Percentiles rank a stretch among this genome's conserved stretches.
These are phyloP conservation scores for Fusarium longipes DNA, from an alignment of 2,329 filamentous ascomycete genomes.

Conservation along the genomic window DNA sequence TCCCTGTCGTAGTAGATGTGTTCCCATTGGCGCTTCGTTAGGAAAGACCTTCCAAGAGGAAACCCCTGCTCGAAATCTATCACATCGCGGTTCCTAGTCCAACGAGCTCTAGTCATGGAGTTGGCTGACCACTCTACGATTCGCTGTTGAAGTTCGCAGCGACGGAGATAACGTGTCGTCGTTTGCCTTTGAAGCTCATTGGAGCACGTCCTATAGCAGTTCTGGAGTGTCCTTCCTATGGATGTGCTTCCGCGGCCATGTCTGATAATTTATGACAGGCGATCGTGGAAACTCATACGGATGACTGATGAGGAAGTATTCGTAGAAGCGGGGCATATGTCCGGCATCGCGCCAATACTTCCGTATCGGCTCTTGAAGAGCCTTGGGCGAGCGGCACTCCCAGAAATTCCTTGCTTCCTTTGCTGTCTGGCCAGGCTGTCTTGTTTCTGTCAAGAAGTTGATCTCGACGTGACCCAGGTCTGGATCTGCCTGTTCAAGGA, in stretches of 20 bases:
- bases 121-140: neutral
- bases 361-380: neutral
- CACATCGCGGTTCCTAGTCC: neutral
- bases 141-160: neutral
- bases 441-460: conserved; percentile 10
- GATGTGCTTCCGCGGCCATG: neutral
- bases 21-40: neutral
- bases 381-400: conserved; percentile 15
- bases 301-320: conserved; percentile 21
- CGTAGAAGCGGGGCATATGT: conserved; percentile 23
- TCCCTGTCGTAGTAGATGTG: conserved; percentile 9
- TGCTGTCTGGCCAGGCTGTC: conserved; percentile 2
- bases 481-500: neutral
- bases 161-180: no score
- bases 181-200: neutral
- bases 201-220: no score
- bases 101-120: neutral
- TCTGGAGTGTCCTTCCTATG: neutral
- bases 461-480: neutral
- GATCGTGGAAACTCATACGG: neutral
- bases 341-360: neutral
- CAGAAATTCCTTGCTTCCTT: conserved; percentile 31
- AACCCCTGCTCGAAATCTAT: no score
- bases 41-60: no score
- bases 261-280: neutral